Evolutionary conservation across 805 yeast genomes (phyloP).

Genomic region (Kazachstania africana): DNA sequence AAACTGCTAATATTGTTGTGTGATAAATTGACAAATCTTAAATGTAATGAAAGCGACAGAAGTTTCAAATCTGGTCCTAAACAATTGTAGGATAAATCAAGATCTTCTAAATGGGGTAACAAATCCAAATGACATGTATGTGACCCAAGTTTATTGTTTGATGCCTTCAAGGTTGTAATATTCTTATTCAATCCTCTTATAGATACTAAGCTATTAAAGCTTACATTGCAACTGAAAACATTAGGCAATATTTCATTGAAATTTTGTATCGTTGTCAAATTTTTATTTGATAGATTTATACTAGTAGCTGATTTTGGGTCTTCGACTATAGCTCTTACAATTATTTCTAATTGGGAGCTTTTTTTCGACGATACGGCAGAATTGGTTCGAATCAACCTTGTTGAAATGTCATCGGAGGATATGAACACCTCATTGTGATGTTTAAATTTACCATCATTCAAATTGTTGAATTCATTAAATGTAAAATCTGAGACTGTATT

Average conservation of each 20-base stretch:
- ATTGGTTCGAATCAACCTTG: no score
- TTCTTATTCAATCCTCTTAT: slow-evolving; percentile 14
- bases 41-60: slow-evolving; percentile 7
- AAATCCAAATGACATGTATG: slow-evolving; percentile 1
- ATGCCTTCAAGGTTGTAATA: slow-evolving; percentile 3
- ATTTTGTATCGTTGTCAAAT: slow-evolving; percentile 11
- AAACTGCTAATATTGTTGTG: slow-evolving; percentile 12
- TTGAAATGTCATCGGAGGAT: no score
- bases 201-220: slow-evolving; percentile 14
- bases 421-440: no score
- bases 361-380: no score
- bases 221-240: slow-evolving; percentile 9
- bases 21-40: slow-evolving; percentile 14
- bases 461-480: no score
- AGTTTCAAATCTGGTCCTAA: slow-evolving; percentile 9
- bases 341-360: no score
- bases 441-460: no score
- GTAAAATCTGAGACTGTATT: no score
- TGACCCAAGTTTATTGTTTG: slow-evolving; percentile 3
- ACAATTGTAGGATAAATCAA: slow-evolving; percentile 10
- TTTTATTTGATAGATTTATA: slow-evolving; percentile 1
- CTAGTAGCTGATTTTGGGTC: no score
- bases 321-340: no score
- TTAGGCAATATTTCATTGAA: slow-evolving; percentile 14
- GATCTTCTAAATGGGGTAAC: slow-evolving; percentile 3